Evolutionary conservation across 2,329 filamentous ascomycete genomes (phyloP), one percentile per base, ranked within the genome.

Genomic region (Phyllosticta citriasiana): DNA sequence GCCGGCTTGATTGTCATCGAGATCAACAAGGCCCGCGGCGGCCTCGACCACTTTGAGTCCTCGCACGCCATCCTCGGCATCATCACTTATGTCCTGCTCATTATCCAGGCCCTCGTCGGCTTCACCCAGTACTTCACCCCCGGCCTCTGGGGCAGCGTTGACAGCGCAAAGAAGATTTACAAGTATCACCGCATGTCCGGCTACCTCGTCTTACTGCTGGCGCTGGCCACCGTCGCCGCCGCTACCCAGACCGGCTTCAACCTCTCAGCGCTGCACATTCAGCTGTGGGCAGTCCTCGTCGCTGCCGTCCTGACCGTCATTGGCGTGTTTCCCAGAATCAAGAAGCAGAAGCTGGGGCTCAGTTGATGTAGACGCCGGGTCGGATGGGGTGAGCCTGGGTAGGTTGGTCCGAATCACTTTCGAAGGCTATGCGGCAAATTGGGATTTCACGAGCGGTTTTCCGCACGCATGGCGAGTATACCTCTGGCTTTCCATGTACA

Each of bases 131-230:
- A 88, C 79, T 90, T 85, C 62, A 78, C 83, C 2, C 92, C 92
- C 0, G 70, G 71, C 0, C 68, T 96, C 1, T 95, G 93, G 68
- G 92, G 92, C 4, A 85, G 89, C 61, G 85, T 87, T 64, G 86
- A 89, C 26, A 85, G 85, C 2, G 93, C 91, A 22, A 95, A 92
- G 80, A 80, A 80, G 25, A 73, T 96, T 52, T 97, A 93, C 81
- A 97, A 96, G 76, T 96, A 92, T 69, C 94, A 97, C 73, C 84
- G 93, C 30, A 76, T 82, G 59, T 82, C 80, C 24, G 94, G 93
- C 2, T 97, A 99, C 71, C 66, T 84, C 7, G 77, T 92, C 62
- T 76, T 93, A 59, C 69, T 87, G 57, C 68, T 95, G 67, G 80
- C 93, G 64, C 75, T 96, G 64, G 84, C 83, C 9, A 94, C 92